A percentile compares a stretch with the other conserved stretches of the same genome.
Evolutionary conservation across 176 grass and related monocot species (phyloP).

Genomic region (Saccharum officinarum): DNA sequence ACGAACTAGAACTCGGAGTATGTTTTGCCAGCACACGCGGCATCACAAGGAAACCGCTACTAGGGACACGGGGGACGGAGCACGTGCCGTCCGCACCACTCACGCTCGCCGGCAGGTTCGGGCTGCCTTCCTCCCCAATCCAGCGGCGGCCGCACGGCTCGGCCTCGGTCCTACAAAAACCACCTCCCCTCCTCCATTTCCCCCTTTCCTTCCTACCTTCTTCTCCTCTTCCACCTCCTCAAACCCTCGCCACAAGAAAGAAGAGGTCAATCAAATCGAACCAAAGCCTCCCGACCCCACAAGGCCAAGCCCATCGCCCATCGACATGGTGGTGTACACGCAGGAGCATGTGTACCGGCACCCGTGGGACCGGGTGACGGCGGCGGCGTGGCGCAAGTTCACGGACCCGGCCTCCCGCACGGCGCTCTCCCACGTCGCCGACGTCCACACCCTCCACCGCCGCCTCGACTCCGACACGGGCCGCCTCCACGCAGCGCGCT

Average conservation of each 20-base stretch:
- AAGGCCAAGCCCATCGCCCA: background rate
- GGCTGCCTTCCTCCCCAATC: slow-evolving; percentile 46
- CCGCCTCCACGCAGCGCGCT: slow-evolving; percentile 69
- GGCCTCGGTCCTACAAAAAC: background rate
- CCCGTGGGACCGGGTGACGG: slow-evolving; percentile 95
- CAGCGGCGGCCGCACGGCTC: slow-evolving; percentile 20
- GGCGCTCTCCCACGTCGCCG: slow-evolving; percentile 74
- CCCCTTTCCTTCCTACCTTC: slow-evolving; percentile 12
- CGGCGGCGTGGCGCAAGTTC: slow-evolving; percentile 96
- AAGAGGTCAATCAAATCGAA: slow-evolving; percentile 23
- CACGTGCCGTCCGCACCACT: background rate
- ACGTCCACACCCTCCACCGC: slow-evolving; percentile 83
- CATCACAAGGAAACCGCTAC: background rate
- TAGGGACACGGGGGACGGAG: background rate
- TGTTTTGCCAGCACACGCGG: too few species aligned
- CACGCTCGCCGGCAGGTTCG: slow-evolving; percentile 3
- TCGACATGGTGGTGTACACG: slow-evolving; percentile 73
- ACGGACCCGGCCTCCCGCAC: slow-evolving; percentile 77
- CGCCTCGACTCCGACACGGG: slow-evolving; percentile 52
- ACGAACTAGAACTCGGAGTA: too few species aligned
- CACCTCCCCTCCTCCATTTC: background rate
- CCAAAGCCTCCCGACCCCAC: slow-evolving; percentile 20
- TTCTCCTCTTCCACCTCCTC: background rate
- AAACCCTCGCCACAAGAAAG: slow-evolving; percentile 46
- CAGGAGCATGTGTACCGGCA: slow-evolving; percentile 94